Conservation (phyloP, 2,329 filamentous ascomycete genomes). For the Thielaviopsis musarum region DNA sequence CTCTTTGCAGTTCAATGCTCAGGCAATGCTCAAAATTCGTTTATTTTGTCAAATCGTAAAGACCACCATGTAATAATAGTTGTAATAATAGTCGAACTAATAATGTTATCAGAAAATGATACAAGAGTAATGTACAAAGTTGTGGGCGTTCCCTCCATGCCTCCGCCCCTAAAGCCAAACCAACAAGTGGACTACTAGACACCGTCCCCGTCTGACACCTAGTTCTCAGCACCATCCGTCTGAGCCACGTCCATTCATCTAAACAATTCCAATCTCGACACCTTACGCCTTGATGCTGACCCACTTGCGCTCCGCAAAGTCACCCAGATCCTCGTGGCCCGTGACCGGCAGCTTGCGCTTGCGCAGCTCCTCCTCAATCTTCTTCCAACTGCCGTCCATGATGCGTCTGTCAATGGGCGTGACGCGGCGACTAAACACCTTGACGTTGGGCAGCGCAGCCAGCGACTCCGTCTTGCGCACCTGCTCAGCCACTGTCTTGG, state of each 20-base stretch:
- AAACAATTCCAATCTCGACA: not conserved
- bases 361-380: slow-evolving; percentile 54
- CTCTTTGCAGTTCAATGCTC: no score
- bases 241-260: no score
- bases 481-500: slow-evolving; percentile 45
- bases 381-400: slow-evolving; percentile 59
- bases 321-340: slow-evolving; percentile 25
- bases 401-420: slow-evolving; percentile 58
- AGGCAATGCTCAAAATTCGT: no score
- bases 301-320: slow-evolving; percentile 28
- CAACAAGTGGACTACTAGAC: not conserved
- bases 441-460: slow-evolving; percentile 48
- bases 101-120: not conserved
- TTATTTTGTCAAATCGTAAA: no score
- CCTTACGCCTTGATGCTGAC: slow-evolving; percentile 23
- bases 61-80: not conserved
- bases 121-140: slow-evolving; percentile 8
- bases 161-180: not conserved
- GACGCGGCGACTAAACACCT: slow-evolving; percentile 44
- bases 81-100: not conserved
- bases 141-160: not conserved
- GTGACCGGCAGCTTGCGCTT: slow-evolving; percentile 42
- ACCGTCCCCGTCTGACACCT: no score
- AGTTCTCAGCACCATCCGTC: no score
- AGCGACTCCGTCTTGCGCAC: slow-evolving; percentile 33